phyloP scores from a whole-genome alignment of 805 yeast genomes.

The Barnettozyma wickerhamii region DNA sequence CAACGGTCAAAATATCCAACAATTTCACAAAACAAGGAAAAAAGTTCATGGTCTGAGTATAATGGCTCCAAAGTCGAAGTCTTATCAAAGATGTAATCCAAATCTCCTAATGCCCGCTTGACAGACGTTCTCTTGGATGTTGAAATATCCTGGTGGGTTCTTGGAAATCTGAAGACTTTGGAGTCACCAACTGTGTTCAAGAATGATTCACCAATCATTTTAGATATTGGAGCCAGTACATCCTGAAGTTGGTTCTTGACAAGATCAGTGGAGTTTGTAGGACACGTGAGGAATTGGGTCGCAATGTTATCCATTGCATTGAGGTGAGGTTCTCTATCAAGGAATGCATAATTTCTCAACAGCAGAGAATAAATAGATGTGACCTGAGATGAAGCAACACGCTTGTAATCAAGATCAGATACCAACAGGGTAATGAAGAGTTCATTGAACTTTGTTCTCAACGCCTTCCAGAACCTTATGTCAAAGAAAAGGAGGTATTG shows the following conservation, averaged over 20 bases:
- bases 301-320: slow-evolving; percentile 71
- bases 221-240: slow-evolving; percentile 43
- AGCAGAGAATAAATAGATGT: slow-evolving; percentile 50
- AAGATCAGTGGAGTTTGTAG: slow-evolving; percentile 61
- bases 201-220: slow-evolving; percentile 37
- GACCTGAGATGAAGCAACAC: slow-evolving; percentile 46
- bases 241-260: slow-evolving; percentile 30
- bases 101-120: slow-evolving; percentile 13
- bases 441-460: slow-evolving; percentile 45
- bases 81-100: slow-evolving; percentile 23
- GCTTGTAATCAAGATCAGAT: slow-evolving; percentile 44
- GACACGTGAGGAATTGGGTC: slow-evolving; percentile 87
- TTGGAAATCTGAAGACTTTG: slow-evolving; percentile 13
- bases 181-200: slow-evolving; percentile 29
- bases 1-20: slow-evolving; percentile 54
- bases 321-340: slow-evolving; percentile 86
- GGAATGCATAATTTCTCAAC: slow-evolving; percentile 42
- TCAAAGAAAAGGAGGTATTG: slow-evolving; percentile 58
- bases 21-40: slow-evolving; percentile 41
- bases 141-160: slow-evolving; percentile 8
- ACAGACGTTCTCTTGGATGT: slow-evolving; percentile 12
- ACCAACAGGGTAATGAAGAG: slow-evolving; percentile 53
- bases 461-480: slow-evolving; percentile 48
- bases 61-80: slow-evolving; percentile 28
- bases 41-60: slow-evolving; percentile 29